Evolutionary conservation across 257 asterid species (phyloP), one percentile per base, ranked within the genome.

Genomic region (Solanum paucissectum): DNA sequence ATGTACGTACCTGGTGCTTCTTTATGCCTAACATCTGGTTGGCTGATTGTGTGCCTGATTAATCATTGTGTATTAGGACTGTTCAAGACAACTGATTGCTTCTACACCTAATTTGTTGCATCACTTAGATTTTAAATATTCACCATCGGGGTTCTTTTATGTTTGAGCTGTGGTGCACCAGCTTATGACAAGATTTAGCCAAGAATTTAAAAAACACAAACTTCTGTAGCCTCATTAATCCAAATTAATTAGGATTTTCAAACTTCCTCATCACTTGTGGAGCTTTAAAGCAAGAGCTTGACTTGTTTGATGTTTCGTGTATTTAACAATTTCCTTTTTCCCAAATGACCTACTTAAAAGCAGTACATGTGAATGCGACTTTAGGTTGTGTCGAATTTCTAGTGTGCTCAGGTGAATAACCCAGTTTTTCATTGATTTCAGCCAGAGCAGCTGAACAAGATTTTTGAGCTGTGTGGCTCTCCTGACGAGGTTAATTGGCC

Each of bases 401-500:
- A 49, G 36, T 23, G 34, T 76, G 83, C 36, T 76, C 34, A n/a
- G 86, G 44, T 82, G 32, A 81, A 46, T 81, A 21, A 71, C 88
- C 84, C 69, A 16, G 27, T 79, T 32, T 82, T 29, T 5, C 71
- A 49, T 40, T 73, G 86, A 13, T 88, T 91, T 90, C 92, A 97
- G 99, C 97, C 98, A n/a, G 99, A 97, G 87, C 99, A 97, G 93
- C 91, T 97, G 88, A 94, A 89, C 88, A 97, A 94, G 92, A 97
- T 97, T 90, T 97, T 91, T 89, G 98, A 97, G 93, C 98, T 97
- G 87, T 97, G 99, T 92, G 99, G 99, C 82, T 89, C 96, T 44
- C 99, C 99, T 46, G 99, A 97, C 88, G 99, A 97, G 92, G 81
- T 92, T 85, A 91, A 91, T 16, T 97, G 99, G 99, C 99, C 99